Conservation (phyloP, 208 protist genomes). For the Crithidia thermophila region DNA sequence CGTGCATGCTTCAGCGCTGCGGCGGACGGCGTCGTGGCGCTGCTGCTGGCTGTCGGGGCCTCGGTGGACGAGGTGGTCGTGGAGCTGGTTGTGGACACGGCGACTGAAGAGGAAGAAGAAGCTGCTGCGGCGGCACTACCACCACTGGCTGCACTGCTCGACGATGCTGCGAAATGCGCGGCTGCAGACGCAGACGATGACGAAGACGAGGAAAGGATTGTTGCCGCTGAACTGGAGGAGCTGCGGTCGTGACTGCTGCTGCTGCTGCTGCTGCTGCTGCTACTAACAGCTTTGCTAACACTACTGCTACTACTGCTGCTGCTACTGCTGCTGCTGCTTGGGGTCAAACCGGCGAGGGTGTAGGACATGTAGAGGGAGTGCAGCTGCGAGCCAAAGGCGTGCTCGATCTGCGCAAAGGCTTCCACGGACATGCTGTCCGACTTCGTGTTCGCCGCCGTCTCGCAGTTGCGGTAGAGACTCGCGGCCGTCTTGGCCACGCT, state of each 20-base stretch:
- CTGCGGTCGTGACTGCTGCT: background rate
- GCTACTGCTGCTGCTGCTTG: conserved; percentile 9
- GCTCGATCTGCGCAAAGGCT: conserved; percentile 34
- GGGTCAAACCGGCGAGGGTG: conserved; percentile 7
- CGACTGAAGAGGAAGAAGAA: background rate
- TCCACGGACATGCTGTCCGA: conserved; percentile 35
- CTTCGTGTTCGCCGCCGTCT: conserved; percentile 22
- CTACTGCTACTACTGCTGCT: conserved; percentile 15
- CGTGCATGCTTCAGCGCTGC: background rate
- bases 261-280: conserved; percentile 12
- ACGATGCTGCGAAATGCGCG: background rate
- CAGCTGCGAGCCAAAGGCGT: conserved; percentile 34
- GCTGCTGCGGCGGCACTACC: background rate
- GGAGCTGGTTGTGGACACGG: background rate
- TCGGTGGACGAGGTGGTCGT: conserved; percentile 5
- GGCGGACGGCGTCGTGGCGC: background rate
- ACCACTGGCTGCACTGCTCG: background rate
- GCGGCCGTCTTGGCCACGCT: conserved; percentile 22
- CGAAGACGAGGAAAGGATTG: no score
- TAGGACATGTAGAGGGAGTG: conserved; percentile 49
- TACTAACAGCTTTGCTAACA: background rate
- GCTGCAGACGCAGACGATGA: background rate
- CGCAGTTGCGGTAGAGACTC: conserved; percentile 33
- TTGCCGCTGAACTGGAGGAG: background rate
- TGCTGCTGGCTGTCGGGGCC: background rate